These are phyloP conservation scores for Glomus cerebriforme DNA, from an alignment of 192 early-diverging fungal genomes.

Conservation along the genomic window DNA sequence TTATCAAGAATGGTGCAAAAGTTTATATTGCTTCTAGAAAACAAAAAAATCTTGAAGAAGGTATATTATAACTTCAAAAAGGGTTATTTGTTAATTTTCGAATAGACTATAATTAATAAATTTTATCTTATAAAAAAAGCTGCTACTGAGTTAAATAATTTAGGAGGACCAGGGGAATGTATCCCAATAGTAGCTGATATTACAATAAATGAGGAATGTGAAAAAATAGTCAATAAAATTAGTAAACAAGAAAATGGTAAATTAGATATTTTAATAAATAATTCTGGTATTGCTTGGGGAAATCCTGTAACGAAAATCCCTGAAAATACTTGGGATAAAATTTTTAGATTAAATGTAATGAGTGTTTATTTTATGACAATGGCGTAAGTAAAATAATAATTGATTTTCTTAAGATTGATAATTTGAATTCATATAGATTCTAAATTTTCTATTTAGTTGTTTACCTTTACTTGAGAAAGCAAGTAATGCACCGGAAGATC, in stretches of 20 bases:
- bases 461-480: slow-evolving; percentile 67
- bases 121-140: slow-evolving; percentile 38
- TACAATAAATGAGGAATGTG: slow-evolving; percentile 36
- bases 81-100: no score
- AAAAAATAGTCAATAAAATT: slow-evolving; percentile 42
- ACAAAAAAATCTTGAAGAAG: neutral
- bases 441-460: slow-evolving; percentile 36
- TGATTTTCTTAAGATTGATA: neutral
- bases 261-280: slow-evolving; percentile 87
- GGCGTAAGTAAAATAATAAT: slow-evolving; percentile 1
- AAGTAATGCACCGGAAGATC: slow-evolving; percentile 46
- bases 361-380: slow-evolving; percentile 19
- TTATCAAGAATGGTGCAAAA: slow-evolving; percentile 83
- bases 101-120: neutral
- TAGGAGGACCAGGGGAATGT: slow-evolving; percentile 65
- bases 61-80: neutral
- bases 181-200: slow-evolving; percentile 70
- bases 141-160: slow-evolving; percentile 63
- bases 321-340: neutral
- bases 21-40: slow-evolving; percentile 90
- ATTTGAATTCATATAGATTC: neutral
- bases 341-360: slow-evolving; percentile 7
- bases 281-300: slow-evolving; percentile 58
- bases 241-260: slow-evolving; percentile 51
- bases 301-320: slow-evolving; percentile 1